A percentile compares a stretch with the other conserved stretches of the same genome.
Conservation (phyloP, 75 land plant genomes). For the Ceratopteris richardii region DNA sequence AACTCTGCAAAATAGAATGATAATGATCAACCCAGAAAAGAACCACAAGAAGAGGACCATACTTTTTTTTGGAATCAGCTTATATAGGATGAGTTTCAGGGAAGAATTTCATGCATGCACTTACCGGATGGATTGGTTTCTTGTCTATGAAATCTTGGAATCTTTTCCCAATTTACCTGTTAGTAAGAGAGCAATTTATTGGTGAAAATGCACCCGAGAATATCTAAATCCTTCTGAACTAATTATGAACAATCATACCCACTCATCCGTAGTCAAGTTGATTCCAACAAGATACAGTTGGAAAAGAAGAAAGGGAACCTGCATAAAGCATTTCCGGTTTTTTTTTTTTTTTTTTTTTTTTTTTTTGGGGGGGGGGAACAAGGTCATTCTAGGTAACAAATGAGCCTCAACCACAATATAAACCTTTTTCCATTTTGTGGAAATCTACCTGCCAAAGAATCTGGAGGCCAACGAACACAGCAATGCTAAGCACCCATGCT, state of each 20-base stretch:
- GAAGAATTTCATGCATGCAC: neutral
- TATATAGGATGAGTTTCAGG: neutral
- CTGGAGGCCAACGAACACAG: neutral
- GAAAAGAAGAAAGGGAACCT: neutral
- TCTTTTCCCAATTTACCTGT: neutral
- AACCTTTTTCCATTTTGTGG: neutral
- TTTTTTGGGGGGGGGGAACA: no score
- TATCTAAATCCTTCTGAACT: neutral
- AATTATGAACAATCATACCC: neutral
- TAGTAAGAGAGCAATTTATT: neutral
- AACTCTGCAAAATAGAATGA: neutral
- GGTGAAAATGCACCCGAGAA: neutral
- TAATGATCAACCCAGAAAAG: neutral
- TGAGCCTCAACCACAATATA: neutral
- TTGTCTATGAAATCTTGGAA: neutral
- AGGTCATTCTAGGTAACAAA: no score
- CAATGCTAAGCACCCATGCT: neutral
- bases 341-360: no score
- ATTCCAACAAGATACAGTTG: neutral
- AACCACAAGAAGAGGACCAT: neutral
- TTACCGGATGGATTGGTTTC: neutral
- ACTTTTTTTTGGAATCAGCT: neutral
- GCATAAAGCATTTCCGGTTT: no score
- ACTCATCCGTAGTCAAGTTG: constrained; percentile 1
- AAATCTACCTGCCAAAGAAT: neutral